Evolutionary conservation across 495 filamentous ascomycete genomes (phyloP).

Genomic region (Zalerion maritima): DNA sequence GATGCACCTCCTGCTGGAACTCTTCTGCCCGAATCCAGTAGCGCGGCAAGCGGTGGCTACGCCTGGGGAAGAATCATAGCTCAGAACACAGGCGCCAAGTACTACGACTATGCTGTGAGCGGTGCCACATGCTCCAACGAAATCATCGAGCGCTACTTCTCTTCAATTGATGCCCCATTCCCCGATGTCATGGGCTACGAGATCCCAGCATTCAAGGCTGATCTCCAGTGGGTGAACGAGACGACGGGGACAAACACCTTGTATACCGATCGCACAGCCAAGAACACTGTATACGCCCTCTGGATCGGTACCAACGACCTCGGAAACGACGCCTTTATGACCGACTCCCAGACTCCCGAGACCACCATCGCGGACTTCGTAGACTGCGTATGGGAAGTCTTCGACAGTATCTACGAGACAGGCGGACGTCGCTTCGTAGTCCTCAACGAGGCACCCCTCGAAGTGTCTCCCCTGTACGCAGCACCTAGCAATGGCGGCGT

Average conservation of each 20-base stretch:
- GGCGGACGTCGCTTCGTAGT: slow-evolving; percentile 57
- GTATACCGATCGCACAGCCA: slow-evolving; percentile 33
- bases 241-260: slow-evolving; percentile 24
- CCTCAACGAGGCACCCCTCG: slow-evolving; percentile 47
- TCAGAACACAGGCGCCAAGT: slow-evolving; percentile 36
- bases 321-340: slow-evolving; percentile 45
- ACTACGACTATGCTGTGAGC: slow-evolving; percentile 60
- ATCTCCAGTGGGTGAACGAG: slow-evolving; percentile 27
- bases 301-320: slow-evolving; percentile 76
- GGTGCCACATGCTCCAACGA: slow-evolving; percentile 59
- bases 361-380: slow-evolving; percentile 47
- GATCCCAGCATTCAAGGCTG: slow-evolving; percentile 51
- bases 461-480: slow-evolving; percentile 47
- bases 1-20: slow-evolving; percentile 45
- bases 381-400: slow-evolving; percentile 45
- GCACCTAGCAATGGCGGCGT: slow-evolving; percentile 33
- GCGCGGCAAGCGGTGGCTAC: slow-evolving; percentile 45
- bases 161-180: slow-evolving; percentile 34
- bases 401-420: slow-evolving; percentile 44
- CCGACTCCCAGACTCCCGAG: slow-evolving; percentile 41
- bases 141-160: slow-evolving; percentile 37
- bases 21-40: slow-evolving; percentile 24
- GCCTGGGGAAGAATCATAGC: slow-evolving; percentile 52
- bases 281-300: slow-evolving; percentile 54
- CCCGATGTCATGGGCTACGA: slow-evolving; percentile 54